Base-by-base conservation (phyloP, 2,329 filamentous ascomycete genomes). In the Teratosphaeria gauchensis region DNA sequence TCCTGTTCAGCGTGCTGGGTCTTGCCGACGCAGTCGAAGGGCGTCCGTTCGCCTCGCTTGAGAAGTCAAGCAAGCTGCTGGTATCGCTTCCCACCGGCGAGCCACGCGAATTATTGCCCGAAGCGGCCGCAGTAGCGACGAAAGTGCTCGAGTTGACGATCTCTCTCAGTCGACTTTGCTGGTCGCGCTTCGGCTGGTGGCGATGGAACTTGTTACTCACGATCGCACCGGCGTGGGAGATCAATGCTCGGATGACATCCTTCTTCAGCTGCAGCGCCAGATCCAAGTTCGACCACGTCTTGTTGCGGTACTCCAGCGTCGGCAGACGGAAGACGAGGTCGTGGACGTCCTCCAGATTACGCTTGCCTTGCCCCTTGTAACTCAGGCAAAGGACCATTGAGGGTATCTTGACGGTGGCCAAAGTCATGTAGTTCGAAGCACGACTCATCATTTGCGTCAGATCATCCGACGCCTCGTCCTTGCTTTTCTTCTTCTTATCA, bases 281-380 rank as follows among this genome's bases (percentile, higher is more conserved):
- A 69, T 99, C 94, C 6, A 99, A 82, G 72, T 97, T 99, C 6
- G 91, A 96, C 94, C 94, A 99, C 8, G 92, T 97, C 79, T 99
- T 99, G 80, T 99, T 99, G 63, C 90, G 85, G 77, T 96, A 97
- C 72, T 99, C 94, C 53, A 99, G 86, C 1, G 89, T 88, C 3
- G 94, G 94, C 75, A 99, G 84, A 35, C 90, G 86, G 82, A 99
- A 99, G 54, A 99, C 94, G 66, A 99, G 95, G 70, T 97, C 88
- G 74, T 99, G 92, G 16, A 99, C 88, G 73, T 99, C 95, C 75
- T 96, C 91, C 59, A 99, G 82, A 68, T 97, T 99, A 70, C 92
- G 90, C 64, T 95, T 90, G 52, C 92, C 90, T 72, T 91, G 95
- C 69, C 95, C 94, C 74, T 97, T 96, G 81, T 96, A 96, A 70